A percentile compares a stretch with the other conserved stretches of the same genome.
Conservation (phyloP, 768 basidiomycete species). For the Calvatia gigantea region DNA sequence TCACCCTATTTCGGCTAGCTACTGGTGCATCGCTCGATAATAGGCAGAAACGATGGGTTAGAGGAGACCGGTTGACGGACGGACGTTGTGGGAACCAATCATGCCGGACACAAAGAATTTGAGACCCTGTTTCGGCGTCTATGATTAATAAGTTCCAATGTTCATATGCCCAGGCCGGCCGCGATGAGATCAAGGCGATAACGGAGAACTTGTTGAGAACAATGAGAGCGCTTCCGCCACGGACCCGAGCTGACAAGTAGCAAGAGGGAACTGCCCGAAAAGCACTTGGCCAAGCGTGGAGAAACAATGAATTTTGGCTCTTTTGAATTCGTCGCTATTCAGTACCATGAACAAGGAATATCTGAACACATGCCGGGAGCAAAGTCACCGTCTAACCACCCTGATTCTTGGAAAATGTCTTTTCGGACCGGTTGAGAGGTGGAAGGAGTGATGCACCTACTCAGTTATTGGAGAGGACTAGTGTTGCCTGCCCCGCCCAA, state of each 20-base stretch:
- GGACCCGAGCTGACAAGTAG: background rate
- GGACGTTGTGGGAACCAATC: too few relatives aligned
- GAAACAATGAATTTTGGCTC: too few relatives aligned
- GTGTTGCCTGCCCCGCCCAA: background rate
- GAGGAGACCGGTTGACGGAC: too few relatives aligned
- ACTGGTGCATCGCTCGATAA: background rate
- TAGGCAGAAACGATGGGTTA: too few relatives aligned
- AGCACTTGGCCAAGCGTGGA: too few relatives aligned
- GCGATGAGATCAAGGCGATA: background rate
- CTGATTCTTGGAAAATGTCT: background rate
- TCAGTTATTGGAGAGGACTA: background rate
- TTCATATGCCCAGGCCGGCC: background rate
- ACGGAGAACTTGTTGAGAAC: background rate
- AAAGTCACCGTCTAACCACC: background rate
- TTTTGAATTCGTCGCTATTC: too few relatives aligned
- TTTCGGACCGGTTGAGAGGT: background rate
- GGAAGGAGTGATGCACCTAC: background rate
- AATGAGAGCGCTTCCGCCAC: background rate
- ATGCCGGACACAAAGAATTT: background rate
- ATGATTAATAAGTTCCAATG: background rate
- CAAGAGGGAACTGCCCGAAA: too few relatives aligned
- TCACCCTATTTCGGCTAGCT: background rate
- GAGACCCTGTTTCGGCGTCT: background rate
- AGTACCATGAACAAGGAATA: background rate
- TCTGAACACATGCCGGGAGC: background rate